Conservation (phyloP, 2,329 filamentous ascomycete species). For the Diplodia mutila region DNA sequence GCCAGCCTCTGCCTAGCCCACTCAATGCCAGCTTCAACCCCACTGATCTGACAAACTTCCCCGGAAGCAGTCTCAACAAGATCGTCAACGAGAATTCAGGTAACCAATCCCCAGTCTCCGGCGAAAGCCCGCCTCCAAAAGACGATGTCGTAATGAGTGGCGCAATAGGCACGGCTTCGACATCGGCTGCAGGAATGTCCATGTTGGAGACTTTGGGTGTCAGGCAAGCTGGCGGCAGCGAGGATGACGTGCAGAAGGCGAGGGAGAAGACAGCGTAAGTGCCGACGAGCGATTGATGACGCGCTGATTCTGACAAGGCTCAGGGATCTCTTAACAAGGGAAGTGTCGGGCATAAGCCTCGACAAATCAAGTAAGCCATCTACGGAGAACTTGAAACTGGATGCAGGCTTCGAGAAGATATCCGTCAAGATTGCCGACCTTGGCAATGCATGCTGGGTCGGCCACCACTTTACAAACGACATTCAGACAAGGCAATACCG, state of each 20-base stretch:
- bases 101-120: constrained; percentile 55
- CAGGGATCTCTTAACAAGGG: constrained; percentile 86
- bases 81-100: constrained; percentile 72
- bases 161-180: constrained; percentile 55
- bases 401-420: constrained; percentile 73
- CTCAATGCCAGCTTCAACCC: constrained; percentile 90
- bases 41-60: constrained; percentile 66
- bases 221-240: constrained; percentile 55
- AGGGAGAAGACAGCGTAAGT: constrained; percentile 93
- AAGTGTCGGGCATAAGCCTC: constrained; percentile 92
- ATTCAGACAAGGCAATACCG: constrained; percentile 98
- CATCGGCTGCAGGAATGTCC: constrained; percentile 53
- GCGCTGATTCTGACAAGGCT: constrained; percentile 4
- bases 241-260: constrained; percentile 69
- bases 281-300: not conserved
- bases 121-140: constrained; percentile 46
- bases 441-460: constrained; percentile 98
- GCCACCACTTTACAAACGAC: constrained; percentile 98
- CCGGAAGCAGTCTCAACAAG: constrained; percentile 75
- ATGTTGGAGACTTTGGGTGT: constrained; percentile 64
- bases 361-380: constrained; percentile 61
- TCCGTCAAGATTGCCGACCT: constrained; percentile 99
- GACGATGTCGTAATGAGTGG: constrained; percentile 59
- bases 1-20: constrained; percentile 91
- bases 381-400: constrained; percentile 65